These are phyloP conservation scores for Pythium aquatile DNA, from an alignment of 352 stramenopile genomes.

Conservation along the genomic window DNA sequence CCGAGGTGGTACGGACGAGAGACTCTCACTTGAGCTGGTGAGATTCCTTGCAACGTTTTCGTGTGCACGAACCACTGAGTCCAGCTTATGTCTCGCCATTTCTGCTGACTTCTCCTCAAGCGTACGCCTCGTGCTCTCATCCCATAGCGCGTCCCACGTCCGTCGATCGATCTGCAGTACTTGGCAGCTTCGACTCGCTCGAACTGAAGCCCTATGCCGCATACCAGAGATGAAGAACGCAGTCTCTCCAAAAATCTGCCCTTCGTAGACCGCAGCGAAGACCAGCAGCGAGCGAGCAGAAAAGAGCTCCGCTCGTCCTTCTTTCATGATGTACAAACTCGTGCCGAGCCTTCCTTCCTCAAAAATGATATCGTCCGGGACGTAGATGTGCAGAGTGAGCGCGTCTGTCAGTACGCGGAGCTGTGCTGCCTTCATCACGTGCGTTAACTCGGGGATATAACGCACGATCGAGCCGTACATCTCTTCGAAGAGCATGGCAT, in stretches of 20 bases:
- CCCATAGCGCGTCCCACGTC: conserved; percentile 54
- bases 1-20: too few species aligned
- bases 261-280: conserved; percentile 31
- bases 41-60: conserved; percentile 16
- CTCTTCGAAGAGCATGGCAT: conserved; percentile 44
- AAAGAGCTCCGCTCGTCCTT: conserved; percentile 47
- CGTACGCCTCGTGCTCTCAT: conserved; percentile 28
- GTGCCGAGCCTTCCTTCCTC: conserved; percentile 41
- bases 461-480: conserved; percentile 45
- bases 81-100: conserved; percentile 6
- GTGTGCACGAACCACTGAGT: not conserved
- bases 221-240: conserved; percentile 51
- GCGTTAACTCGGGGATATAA: conserved; percentile 34
- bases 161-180: conserved; percentile 48
- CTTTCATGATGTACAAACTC: conserved; percentile 54
- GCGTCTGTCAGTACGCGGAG: conserved; percentile 50
- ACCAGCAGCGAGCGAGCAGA: conserved; percentile 34
- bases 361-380: conserved; percentile 59
- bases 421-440: conserved; percentile 25
- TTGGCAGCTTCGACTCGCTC: conserved; percentile 53
- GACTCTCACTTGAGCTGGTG: not conserved
- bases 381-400: conserved; percentile 50
- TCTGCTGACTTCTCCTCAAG: conserved; percentile 40
- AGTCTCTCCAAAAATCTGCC: conserved; percentile 56
- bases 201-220: conserved; percentile 36